Evolutionary conservation across 2,329 filamentous ascomycete species (phyloP).

Genomic region (Colletotrichum costaricense): DNA sequence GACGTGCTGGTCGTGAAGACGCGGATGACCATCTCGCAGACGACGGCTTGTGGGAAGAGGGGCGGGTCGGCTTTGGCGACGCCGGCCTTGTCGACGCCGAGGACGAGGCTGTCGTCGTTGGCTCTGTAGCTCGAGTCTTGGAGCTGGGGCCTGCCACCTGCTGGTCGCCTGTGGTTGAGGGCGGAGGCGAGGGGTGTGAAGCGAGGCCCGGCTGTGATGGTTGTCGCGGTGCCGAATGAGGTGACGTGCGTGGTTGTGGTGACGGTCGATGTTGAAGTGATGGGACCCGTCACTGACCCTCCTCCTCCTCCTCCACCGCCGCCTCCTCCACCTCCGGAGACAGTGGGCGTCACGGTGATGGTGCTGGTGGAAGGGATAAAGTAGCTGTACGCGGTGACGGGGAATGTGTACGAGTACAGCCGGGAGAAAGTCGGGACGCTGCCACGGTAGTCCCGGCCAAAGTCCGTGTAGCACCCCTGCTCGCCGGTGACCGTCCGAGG

Average conservation of each 20-base stretch:
- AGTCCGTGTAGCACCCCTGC: conserved; percentile 32
- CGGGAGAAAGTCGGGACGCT: conserved; percentile 15
- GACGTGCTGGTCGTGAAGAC: conserved; percentile 17
- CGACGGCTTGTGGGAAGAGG: conserved; percentile 9
- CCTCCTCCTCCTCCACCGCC: too few species aligned
- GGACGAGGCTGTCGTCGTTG: not conserved
- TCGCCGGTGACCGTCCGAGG: conserved; percentile 11
- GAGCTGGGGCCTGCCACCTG: not conserved
- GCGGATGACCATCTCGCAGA: conserved; percentile 24
- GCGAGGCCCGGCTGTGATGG: not conserved
- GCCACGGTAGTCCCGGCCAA: not conserved
- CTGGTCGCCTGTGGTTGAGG: not conserved
- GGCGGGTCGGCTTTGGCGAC: not conserved
- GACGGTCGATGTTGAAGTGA: conserved; percentile 1
- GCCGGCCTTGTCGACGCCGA: not conserved
- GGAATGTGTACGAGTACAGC: conserved; percentile 22
- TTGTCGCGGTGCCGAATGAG: not conserved
- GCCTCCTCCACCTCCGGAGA: not conserved
- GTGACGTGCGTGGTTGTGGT: conserved; percentile 16
- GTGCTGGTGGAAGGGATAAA: conserved; percentile 14
- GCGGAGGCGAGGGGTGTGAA: conserved; percentile 17
- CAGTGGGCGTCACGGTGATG: conserved; percentile 13
- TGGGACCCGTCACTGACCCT: not conserved
- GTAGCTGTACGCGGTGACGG: conserved; percentile 21
- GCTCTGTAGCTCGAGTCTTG: not conserved